Conservation (phyloP, 768 basidiomycete genomes). For the Lyophyllum shimeji region DNA sequence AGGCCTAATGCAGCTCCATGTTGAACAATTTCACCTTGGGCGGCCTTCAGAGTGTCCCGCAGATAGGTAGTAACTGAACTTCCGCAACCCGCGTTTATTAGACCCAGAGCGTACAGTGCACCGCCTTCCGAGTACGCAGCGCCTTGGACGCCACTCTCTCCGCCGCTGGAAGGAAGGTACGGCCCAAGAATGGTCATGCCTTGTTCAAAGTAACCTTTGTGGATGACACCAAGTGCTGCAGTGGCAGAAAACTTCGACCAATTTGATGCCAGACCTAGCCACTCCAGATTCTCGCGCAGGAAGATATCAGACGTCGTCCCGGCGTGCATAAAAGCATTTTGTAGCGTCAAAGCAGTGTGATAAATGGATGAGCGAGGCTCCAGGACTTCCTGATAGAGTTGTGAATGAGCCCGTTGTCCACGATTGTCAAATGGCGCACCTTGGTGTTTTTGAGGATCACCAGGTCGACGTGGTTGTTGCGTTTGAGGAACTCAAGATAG, state of each 20-base stretch:
- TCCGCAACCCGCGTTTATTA: conserved; percentile 93
- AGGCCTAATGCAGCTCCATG: conserved; percentile 96
- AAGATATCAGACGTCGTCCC: conserved; percentile 95
- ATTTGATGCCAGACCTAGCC: conserved; percentile 92
- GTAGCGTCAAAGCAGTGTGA: conserved; percentile 93
- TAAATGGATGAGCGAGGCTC: conserved; percentile 96
- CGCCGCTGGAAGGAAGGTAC: conserved; percentile 81
- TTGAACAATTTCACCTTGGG: conserved; percentile 85
- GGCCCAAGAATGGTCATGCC: conserved; percentile 91
- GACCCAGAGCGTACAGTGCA: conserved; percentile 90
- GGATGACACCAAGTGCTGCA: conserved; percentile 94
- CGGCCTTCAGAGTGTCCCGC: conserved; percentile 72
- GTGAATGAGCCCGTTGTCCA: not conserved
- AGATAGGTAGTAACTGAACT: conserved; percentile 76
- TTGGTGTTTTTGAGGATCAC: conserved; percentile 92
- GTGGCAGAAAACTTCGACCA: conserved; percentile 99
- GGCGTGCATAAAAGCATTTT: conserved; percentile 98
- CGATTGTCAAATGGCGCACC: conserved; percentile 37
- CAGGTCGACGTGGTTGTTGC: conserved; percentile 91
- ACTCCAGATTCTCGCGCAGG: conserved; percentile 94
- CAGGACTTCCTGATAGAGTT: conserved; percentile 65
- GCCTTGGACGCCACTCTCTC: conserved; percentile 74
- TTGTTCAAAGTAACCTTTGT: conserved; percentile 94
- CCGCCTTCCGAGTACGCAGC: conserved; percentile 94
- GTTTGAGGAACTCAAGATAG: conserved; percentile 93